Percentiles rank a stretch among this genome's conserved stretches.
Conservation (phyloP, 805 yeast species). For the Metschnikowia sp. region DNA sequence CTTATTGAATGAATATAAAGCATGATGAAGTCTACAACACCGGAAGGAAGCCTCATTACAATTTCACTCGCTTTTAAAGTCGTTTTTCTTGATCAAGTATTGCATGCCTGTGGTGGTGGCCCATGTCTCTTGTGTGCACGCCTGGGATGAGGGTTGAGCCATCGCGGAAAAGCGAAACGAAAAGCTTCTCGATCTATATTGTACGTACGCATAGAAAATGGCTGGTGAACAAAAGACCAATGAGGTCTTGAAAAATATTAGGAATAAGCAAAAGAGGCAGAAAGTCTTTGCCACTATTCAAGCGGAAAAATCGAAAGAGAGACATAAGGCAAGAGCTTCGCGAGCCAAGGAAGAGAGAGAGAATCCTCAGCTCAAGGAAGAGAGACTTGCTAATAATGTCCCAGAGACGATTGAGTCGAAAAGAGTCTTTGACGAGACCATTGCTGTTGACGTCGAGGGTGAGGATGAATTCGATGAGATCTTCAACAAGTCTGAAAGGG, state of each 20-base stretch:
- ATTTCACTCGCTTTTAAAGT: too few species aligned
- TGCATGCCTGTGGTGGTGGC: too few species aligned
- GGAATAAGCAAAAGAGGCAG: slow-evolving; percentile 78
- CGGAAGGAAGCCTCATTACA: too few species aligned
- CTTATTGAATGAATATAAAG: slow-evolving; percentile 9
- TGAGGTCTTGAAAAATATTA: slow-evolving; percentile 40
- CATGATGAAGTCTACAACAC: neutral
- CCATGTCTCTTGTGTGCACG: slow-evolving; percentile 6
- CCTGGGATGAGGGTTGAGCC: slow-evolving; percentile 8
- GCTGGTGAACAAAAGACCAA: slow-evolving; percentile 7
- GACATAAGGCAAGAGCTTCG: slow-evolving; percentile 73
- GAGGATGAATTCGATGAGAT: slow-evolving; percentile 57
- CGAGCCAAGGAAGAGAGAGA: slow-evolving; percentile 85
- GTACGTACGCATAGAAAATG: slow-evolving; percentile 1
- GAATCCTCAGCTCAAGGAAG: slow-evolving; percentile 77
- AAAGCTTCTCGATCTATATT: neutral
- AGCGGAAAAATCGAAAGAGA: slow-evolving; percentile 69
- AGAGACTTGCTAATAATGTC: slow-evolving; percentile 72
- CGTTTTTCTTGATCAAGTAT: too few species aligned
- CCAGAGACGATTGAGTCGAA: slow-evolving; percentile 82
- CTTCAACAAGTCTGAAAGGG: slow-evolving; percentile 29
- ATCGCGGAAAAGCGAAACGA: slow-evolving; percentile 8
- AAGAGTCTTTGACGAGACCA: slow-evolving; percentile 85
- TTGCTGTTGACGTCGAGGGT: slow-evolving; percentile 55
- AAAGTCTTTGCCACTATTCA: slow-evolving; percentile 69